Base-by-base conservation (phyloP, 2,329 filamentous ascomycete genomes). In the Botryosphaeria dothidea region DNA sequence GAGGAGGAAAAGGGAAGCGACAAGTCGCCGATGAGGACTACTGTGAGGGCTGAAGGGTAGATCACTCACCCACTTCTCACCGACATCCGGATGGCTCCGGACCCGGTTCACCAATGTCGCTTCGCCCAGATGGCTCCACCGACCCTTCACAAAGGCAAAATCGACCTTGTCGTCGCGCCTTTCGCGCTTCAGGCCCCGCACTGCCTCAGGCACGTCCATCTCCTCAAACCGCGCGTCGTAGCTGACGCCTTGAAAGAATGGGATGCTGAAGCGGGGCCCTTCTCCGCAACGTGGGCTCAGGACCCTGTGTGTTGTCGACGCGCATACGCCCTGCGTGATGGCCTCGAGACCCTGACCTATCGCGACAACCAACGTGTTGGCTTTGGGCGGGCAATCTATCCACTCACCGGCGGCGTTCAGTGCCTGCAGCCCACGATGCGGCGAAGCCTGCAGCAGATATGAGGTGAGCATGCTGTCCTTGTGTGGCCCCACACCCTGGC, bases 301-400 rank as follows among this genome's bases (percentile, higher is more conserved):
- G 38, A 96, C 92, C 9, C 92, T 85, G 77, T 96, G 92, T 45
- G 92, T 95, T 2, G 92, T 96, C 67, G 87, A 80, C 68, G 90
- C 88, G 75, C 92, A 95, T 2, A 95, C 92, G 34, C 92, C 92
- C 67, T 87, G 87, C 21, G 92, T 96, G 69, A 96, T 79, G 4
- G 92, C 92, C 80, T 96, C 92, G 71, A 96, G 84, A 0, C 91
- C 92, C 78, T 96, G 92, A 0, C 92, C 92, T 70, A 96, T 93
- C 8, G 92, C 92, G 1, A 96, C 92, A 1, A 96, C 92, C 3
- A 96, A 84, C 54, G 92, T 95, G 1, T 90, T 90, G 21, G 83
- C 80, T 34, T 92, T 83, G 0, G 92, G 92, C 69, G 90, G 88
- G 73, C 89, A 92, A 77, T 94, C 91, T 71, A 96, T 89, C 92